These are phyloP conservation scores for Salix koriyanagi DNA, from an alignment of 345 rosid species.

Conservation along the genomic window DNA sequence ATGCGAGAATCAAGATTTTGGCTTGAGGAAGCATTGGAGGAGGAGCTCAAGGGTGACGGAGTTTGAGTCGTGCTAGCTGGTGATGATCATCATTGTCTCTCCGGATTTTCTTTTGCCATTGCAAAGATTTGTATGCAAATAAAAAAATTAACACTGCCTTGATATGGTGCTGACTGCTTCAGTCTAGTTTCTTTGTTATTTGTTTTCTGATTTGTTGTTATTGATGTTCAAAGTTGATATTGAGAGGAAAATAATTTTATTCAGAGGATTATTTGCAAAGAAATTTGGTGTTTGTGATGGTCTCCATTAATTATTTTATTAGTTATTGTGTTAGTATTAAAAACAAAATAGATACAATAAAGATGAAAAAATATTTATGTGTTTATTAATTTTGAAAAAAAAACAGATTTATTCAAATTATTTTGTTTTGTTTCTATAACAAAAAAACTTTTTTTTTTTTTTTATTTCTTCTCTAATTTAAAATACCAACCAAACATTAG, in stretches of 20 bases:
- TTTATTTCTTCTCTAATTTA: too few relatives aligned
- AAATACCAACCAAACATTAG: too few relatives aligned
- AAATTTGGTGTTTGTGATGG: not conserved
- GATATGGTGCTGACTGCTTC: not conserved
- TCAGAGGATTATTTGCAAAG: not conserved
- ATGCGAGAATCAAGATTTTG: conserved; percentile 67
- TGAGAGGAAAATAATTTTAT: not conserved
- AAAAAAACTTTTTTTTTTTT: too few relatives aligned
- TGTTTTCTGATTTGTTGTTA: not conserved
- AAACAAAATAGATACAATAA: too few relatives aligned
- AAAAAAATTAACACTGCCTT: not conserved
- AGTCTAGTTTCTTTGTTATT: not conserved
- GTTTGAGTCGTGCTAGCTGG: not conserved
- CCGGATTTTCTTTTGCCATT: not conserved
- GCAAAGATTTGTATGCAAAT: not conserved
- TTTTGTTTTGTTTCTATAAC: too few relatives aligned
- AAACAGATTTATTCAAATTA: too few relatives aligned
- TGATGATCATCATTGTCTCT: not conserved
- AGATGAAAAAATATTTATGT: too few relatives aligned
- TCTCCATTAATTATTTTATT: not conserved
- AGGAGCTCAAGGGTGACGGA: conserved; percentile 34
- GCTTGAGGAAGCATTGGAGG: conserved; percentile 56
- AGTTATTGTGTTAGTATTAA: not conserved
- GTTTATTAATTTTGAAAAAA: too few relatives aligned
- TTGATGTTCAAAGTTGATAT: not conserved